These are phyloP conservation scores for Corchorus capsularis DNA, from an alignment of 345 rosid genomes.

Conservation along the genomic window DNA sequence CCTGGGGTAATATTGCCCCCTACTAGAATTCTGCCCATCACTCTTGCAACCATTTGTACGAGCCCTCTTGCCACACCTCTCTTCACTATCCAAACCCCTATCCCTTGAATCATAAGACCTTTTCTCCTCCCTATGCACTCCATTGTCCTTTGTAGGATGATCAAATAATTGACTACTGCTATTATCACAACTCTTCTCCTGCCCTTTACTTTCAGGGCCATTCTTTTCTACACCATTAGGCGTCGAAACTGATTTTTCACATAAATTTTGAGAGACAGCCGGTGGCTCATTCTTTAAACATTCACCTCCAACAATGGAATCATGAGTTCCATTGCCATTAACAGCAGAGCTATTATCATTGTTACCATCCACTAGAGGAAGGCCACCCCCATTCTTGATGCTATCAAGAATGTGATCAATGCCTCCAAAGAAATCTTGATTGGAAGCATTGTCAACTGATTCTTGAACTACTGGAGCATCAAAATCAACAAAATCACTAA, in stretches of 20 bases:
- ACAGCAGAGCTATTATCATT: not conserved
- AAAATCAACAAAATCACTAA: constrained; percentile 66
- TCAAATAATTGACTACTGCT: constrained; percentile 7
- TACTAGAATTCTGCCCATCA: constrained; percentile 37
- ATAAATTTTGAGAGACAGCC: constrained; percentile 22
- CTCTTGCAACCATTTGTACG: constrained; percentile 39
- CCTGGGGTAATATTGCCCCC: constrained; percentile 46
- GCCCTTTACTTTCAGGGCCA: constrained; percentile 21
- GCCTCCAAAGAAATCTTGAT: constrained; percentile 85
- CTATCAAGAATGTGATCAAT: constrained; percentile 89
- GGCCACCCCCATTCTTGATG: constrained; percentile 73
- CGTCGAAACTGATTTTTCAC: constrained; percentile 23
- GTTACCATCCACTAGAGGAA: constrained; percentile 30
- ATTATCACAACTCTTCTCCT: constrained; percentile 23
- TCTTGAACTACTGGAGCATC: constrained; percentile 56
- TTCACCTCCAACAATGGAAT: constrained; percentile 27
- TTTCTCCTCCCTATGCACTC: constrained; percentile 28
- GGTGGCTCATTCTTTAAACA: constrained; percentile 21
- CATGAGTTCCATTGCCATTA: constrained; percentile 30
- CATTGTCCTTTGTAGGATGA: constrained; percentile 34
- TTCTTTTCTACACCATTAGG: constrained; percentile 26
- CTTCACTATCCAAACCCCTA: constrained; percentile 41
- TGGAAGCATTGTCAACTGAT: constrained; percentile 40
- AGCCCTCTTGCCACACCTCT: constrained; percentile 53
- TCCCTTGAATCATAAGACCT: constrained; percentile 32